Base-by-base conservation (phyloP, 2,329 filamentous ascomycete species). In the Ascochyta clinopodiicola region DNA sequence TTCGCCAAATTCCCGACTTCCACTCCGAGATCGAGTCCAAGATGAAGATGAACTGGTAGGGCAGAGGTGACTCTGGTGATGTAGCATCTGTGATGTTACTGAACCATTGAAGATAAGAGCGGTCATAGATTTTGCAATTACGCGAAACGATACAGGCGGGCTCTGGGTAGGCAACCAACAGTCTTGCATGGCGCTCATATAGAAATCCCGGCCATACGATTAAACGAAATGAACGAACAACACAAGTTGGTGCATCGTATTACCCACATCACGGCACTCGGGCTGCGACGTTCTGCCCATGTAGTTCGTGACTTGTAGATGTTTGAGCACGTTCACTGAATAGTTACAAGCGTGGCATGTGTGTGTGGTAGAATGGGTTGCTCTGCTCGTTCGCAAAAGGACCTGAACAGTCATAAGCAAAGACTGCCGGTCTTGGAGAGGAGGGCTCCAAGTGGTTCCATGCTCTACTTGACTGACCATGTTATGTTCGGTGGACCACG, bases 21-120 rank as follows among this genome's bases (percentile, higher is more conserved):
- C 92, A 97, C 69, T 88, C 91, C 53, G 94, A 98, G 85, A 92
- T 97, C 87, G 94, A 97, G 86, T 85, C 86, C 78, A 91, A 92
- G 84, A 81, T 96, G 77, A 90, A 88, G 83, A 96, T 97, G 86
- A 82, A 74, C 80, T 81, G 81, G 76, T 79, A 68, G 55, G 61
- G 46, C 45, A 58, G 47, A 24, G 36, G 9, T 39, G 39, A 38
- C n/a, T 13, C 31, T 10, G 10, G 12, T 22, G 17, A 36, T 24
- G 35, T 35, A 17, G 31, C 13, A 27, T 31, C 4, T 40, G 19
- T 43, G 22, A 24, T 24, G 32, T 6, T 25, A 36, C 34, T 19
- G 34, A 12, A 24, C 12, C 12, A 24, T 19, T 21, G 19, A 21
- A n/a, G 38, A 46, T 24, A 17, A 17, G 15, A 22, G 3, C 22